phyloP scores from a whole-genome alignment of 768 basidiomycete genomes.

The Leccinum longicurvipes region DNA sequence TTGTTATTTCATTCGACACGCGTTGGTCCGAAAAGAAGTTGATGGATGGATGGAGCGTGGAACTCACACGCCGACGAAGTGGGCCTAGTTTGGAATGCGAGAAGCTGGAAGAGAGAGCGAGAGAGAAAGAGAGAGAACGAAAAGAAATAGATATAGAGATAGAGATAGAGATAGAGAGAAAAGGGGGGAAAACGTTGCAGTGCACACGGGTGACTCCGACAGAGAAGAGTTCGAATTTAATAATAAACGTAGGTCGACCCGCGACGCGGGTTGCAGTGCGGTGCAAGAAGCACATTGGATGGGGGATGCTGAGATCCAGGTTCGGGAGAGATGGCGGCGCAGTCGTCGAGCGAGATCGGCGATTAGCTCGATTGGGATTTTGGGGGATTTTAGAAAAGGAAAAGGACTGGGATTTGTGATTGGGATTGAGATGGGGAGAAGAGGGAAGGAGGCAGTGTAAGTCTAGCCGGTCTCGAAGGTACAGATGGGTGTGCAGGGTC shows the following conservation, averaged over 20 bases:
- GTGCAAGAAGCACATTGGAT: constrained; percentile 1
- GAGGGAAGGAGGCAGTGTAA: background rate
- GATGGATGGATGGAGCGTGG: background rate
- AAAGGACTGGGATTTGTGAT: background rate
- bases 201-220: constrained; percentile 7
- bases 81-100: background rate
- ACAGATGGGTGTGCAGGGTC: background rate
- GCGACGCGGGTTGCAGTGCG: background rate
- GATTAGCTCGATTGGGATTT: background rate
- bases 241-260: background rate
- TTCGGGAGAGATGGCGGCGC: background rate
- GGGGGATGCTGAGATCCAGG: constrained; percentile 2
- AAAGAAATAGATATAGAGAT: background rate
- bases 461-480: background rate
- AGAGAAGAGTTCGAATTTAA: constrained; percentile 1
- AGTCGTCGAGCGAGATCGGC: background rate
- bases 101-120: background rate
- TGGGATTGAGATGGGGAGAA: background rate
- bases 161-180: background rate
- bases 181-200: background rate
- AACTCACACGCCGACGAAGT: background rate
- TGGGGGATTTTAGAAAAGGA: background rate
- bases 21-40: background rate
- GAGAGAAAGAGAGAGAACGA: background rate
- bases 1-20: too few relatives aligned